phyloP scores from a whole-genome alignment of 768 basidiomycete species.

The Candolleomyces efflorescens region DNA sequence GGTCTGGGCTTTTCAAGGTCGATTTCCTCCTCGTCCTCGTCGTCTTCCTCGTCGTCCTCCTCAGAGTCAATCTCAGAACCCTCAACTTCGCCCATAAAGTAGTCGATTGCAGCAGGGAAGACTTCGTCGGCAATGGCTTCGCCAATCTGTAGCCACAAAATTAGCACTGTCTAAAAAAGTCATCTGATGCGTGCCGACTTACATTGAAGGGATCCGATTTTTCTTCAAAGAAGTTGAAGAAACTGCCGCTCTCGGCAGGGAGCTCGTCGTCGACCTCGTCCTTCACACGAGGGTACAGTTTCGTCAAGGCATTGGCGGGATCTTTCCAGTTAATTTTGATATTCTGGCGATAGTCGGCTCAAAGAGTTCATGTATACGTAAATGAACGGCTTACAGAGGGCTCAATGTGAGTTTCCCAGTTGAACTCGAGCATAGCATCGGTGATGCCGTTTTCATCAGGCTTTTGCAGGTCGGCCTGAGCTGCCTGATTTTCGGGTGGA shows the following conservation, averaged over 20 bases:
- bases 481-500: constrained; percentile 28
- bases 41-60: constrained; percentile 67
- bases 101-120: constrained; percentile 78
- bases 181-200: constrained; percentile 19
- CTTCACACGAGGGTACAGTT: constrained; percentile 64
- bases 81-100: constrained; percentile 61
- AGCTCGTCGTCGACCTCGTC: constrained; percentile 61
- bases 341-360: constrained; percentile 34
- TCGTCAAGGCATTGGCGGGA: constrained; percentile 69
- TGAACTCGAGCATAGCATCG: constrained; percentile 73
- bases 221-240: constrained; percentile 85
- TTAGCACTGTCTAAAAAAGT: neutral
- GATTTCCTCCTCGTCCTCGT: constrained; percentile 81
- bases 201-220: constrained; percentile 66
- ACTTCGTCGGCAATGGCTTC: constrained; percentile 69
- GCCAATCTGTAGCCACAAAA: constrained; percentile 50
- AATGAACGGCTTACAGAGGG: constrained; percentile 45
- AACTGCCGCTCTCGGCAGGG: constrained; percentile 68
- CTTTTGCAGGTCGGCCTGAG: constrained; percentile 48
- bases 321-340: constrained; percentile 81
- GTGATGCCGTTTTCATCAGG: constrained; percentile 75
- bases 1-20: constrained; percentile 80
- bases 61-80: constrained; percentile 61
- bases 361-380: neutral
- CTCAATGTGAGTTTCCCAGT: constrained; percentile 72